A percentile compares a stretch with the other conserved stretches of the same genome.
Conservation (phyloP, 192 early-diverging fungal species). For the Backusella sp. region DNA sequence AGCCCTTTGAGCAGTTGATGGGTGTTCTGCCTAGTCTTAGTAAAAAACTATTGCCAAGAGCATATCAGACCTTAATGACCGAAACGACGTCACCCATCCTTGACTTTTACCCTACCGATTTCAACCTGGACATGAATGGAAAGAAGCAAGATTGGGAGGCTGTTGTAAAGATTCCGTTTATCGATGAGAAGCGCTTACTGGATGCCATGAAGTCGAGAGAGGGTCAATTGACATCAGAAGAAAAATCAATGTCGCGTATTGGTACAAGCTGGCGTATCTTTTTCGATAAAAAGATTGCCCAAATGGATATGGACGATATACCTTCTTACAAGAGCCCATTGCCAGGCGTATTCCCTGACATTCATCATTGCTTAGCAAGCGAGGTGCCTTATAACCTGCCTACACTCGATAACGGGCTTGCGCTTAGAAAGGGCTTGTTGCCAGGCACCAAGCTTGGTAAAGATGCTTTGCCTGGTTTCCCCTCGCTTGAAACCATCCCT, state of each 20-base stretch:
- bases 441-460: conserved; percentile 62
- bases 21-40: conserved; percentile 91
- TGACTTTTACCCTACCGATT: conserved; percentile 92
- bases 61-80: conserved; percentile 82
- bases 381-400: conserved; percentile 62
- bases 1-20: conserved; percentile 98
- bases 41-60: conserved; percentile 77
- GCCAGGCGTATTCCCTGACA: conserved; percentile 69
- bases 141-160: conserved; percentile 99
- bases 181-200: conserved; percentile 85
- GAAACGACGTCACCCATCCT: conserved; percentile 84
- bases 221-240: conserved; percentile 54
- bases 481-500: conserved; percentile 78
- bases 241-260: conserved; percentile 55
- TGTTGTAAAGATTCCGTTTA: conserved; percentile 97
- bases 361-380: conserved; percentile 47
- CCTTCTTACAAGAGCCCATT: conserved; percentile 56
- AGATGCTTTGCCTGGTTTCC: conserved; percentile 80
- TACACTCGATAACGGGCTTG: conserved; percentile 49
- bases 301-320: conserved; percentile 13
- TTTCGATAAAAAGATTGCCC: conserved; percentile 38
- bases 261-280: conserved; percentile 67
- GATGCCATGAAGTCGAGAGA: conserved; percentile 75
- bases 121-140: conserved; percentile 95
- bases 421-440: conserved; percentile 60